Percentiles rank a stretch among this genome's conserved stretches.
Evolutionary conservation across 495 filamentous ascomycete genomes (phyloP).

Genomic region (Daldinia concentrica): DNA sequence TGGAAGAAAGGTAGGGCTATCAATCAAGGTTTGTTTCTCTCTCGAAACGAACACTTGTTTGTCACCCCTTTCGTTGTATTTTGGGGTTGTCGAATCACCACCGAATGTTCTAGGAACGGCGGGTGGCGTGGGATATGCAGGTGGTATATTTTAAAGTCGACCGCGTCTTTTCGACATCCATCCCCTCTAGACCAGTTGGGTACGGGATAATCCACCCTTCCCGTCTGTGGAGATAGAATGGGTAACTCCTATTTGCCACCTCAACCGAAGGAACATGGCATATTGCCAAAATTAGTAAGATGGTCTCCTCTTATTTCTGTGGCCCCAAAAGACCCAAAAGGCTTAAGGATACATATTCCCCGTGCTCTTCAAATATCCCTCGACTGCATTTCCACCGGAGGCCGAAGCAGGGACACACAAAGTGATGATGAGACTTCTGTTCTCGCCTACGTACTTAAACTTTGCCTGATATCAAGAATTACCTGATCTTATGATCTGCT

Average conservation of each 20-base stretch:
- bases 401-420: conserved; percentile 35
- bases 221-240: conserved; percentile 42
- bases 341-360: conserved; percentile 39
- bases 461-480: conserved; percentile 26
- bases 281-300: conserved; percentile 45
- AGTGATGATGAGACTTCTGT: conserved; percentile 14
- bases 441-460: conserved; percentile 20
- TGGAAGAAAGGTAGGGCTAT: conserved; percentile 20
- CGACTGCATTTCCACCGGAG: conserved; percentile 23
- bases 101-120: conserved; percentile 41
- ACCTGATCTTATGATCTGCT: conserved; percentile 24
- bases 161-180: conserved; percentile 19
- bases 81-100: conserved; percentile 33
- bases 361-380: conserved; percentile 26
- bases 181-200: conserved; percentile 32
- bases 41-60: conserved; percentile 20
- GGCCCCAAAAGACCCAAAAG: conserved; percentile 2
- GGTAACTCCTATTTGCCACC: conserved; percentile 32
- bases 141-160: conserved; percentile 33
- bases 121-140: conserved; percentile 23
- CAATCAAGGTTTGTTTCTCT: conserved; percentile 29
- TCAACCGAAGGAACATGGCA: conserved; percentile 36
- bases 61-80: conserved; percentile 16
- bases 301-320: conserved; percentile 30
- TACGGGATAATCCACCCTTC: conserved; percentile 40